phyloP scores from a whole-genome alignment of 1,284 basidiomycete species.

The Ustilago loliicola region DNA sequence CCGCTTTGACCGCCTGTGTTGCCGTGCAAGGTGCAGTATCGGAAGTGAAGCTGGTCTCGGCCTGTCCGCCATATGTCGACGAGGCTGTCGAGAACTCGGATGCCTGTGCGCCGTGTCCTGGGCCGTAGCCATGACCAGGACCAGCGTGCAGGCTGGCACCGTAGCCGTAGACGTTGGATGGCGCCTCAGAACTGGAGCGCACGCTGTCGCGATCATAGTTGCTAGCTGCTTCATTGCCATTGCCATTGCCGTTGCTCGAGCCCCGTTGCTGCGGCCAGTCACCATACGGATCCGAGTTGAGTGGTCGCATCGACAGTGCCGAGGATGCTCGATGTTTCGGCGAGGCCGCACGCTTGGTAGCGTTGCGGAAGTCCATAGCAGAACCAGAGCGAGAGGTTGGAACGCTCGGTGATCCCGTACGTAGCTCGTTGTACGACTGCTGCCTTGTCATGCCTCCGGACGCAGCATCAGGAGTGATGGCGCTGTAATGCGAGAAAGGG shows the following conservation, averaged over 20 bases:
- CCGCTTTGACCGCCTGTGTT: slow-evolving; percentile 17
- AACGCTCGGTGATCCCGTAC: slow-evolving; percentile 34
- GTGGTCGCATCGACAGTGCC: slow-evolving; percentile 51
- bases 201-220: slow-evolving; percentile 42
- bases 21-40: slow-evolving; percentile 32
- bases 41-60: slow-evolving; percentile 45
- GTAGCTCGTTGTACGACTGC: slow-evolving; percentile 65
- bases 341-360: slow-evolving; percentile 45
- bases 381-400: slow-evolving; percentile 56
- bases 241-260: slow-evolving; percentile 16
- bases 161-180: slow-evolving; percentile 18
- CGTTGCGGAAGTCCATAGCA: slow-evolving; percentile 53
- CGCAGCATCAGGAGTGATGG: slow-evolving; percentile 82
- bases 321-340: slow-evolving; percentile 52
- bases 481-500: slow-evolving; percentile 93
- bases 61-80: slow-evolving; percentile 37
- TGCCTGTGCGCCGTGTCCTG: slow-evolving; percentile 20
- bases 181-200: slow-evolving; percentile 34
- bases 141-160: slow-evolving; percentile 20
- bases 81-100: slow-evolving; percentile 35
- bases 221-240: slow-evolving; percentile 31
- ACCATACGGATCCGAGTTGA: slow-evolving; percentile 41
- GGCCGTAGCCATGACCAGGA: slow-evolving; percentile 14
- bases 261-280: slow-evolving; percentile 50
- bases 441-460: slow-evolving; percentile 68